Evolutionary conservation across 345 rosid species (phyloP), one percentile per base, ranked within the genome.

Genomic region (Eucalyptus viminalis): DNA sequence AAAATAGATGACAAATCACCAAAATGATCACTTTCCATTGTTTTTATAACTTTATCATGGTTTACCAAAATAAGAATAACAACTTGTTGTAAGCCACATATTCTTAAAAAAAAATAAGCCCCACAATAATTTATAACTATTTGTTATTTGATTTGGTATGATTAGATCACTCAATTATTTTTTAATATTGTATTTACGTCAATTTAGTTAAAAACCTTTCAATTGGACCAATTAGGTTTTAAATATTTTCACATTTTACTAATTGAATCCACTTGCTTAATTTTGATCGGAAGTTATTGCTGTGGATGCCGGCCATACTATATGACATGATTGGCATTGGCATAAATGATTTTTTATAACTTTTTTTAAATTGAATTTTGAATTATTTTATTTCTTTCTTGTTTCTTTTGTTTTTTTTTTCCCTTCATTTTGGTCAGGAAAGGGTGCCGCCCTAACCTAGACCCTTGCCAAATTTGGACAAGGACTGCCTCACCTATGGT

Each of bases 281-380:
- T 56, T 56, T 56, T 24, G 13, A 24, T 4, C 0, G 6, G 12
- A 56, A 56, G 12, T 56, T 24, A 56, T 24, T 56, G 24, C 0
- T 24, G 6, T 56, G 62, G 29, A 24, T 0, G 1, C 3, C 0
- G 2, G 62, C 29, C 27, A 22, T 56, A 9, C 12, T 22, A 22
- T 1, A 22, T 9, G 27, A 1, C 13, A 56, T 56, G 6, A 9
- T 1, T 1, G 12, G 2, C 0, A 1, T 2, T 10, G 1, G 1
- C 62, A 24, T 56, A 24, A 21, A 56, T 25, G 3, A 24, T 24
- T 54, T 50, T 56, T 56, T 56, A 4, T 56, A 22, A 4, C 2
- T 22, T 22, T 22, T 22, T 56, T 9, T 2, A 56, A 56, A 24
- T 24, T 56, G 10, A 22, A 56, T 4, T 56, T 56, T 56, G 62